Evolutionary conservation across 2,329 filamentous ascomycete genomes (phyloP), one percentile per base, ranked within the genome.

Genomic region (Penicillium sp.): DNA sequence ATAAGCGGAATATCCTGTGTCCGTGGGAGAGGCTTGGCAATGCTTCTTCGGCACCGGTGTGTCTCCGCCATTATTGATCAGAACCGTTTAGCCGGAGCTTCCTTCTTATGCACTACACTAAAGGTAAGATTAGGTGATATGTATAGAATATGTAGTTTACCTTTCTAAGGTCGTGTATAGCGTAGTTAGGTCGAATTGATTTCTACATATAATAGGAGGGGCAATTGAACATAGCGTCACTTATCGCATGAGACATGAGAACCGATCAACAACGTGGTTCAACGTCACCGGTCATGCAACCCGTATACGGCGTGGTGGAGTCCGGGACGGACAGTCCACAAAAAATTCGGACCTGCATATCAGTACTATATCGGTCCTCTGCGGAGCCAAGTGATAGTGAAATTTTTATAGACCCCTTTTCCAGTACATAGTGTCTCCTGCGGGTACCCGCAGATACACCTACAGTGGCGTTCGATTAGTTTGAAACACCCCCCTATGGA

Each of bases 21-120:
- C 5, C 10, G 41, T 33, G 42, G 45, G 24, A 49, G 18, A 18
- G 15, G 18, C 52, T 55, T 53, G 55, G 52, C 55, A 53, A 50
- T 50, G 50, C 47, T 53, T 53, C 46, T 44, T 46, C 20, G 43
- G 38, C 25, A 23, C 33, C 29, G 18, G 38, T 27, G 10, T 32
- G 18, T 29, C 27, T 42, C 38, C 38, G 20, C 41, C 24, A 38
- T 12, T 37, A 37, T 37, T 37, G 2, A 20, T 20, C 12, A 24
- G 27, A 29, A 37, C 35, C 49, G 6, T 45, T 27, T 38, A 39
- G 35, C 44, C 40, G 35, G 23, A 29, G 28, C 37, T 37, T 12
- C 33, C 15, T 12, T 4, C 20, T 37, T 18, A 37, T 9, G 10
- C 33, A 9, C 3, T 9, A 35, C 8, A 37, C 9, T 4, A 18